Evolutionary conservation across 78 protist species (phyloP).

Genomic region (Dictyostelium capitatum): DNA sequence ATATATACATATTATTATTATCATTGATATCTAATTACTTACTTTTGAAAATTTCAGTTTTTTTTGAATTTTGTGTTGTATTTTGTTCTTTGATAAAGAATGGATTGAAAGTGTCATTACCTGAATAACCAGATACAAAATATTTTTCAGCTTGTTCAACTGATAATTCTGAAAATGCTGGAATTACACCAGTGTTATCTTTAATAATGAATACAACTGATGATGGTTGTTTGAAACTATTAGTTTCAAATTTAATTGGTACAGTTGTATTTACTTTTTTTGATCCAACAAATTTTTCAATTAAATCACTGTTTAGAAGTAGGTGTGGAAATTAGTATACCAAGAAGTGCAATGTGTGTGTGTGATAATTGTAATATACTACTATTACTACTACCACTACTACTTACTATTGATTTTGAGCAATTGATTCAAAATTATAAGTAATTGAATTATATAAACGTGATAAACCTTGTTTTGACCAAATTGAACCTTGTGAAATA

Average conservation of each 20-base stretch:
- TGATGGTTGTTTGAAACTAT: slow-evolving; percentile 42
- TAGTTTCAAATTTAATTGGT: slow-evolving; percentile 32
- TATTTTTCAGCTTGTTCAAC: slow-evolving; percentile 68
- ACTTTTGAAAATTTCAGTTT: slow-evolving; percentile 67
- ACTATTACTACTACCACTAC: too few species aligned
- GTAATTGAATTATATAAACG: slow-evolving; percentile 60
- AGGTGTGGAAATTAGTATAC: background rate
- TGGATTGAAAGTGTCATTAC: slow-evolving; percentile 31
- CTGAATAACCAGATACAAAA: slow-evolving; percentile 52
- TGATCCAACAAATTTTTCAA: slow-evolving; percentile 42
- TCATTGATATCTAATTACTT: background rate
- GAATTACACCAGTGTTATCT: slow-evolving; percentile 41
- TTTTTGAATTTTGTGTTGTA: slow-evolving; percentile 24
- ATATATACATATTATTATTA: background rate
- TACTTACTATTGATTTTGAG: slow-evolving; percentile 38
- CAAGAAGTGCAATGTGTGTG: too few species aligned
- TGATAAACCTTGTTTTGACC: slow-evolving; percentile 40
- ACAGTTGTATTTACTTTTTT: slow-evolving; percentile 23
- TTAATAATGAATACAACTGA: slow-evolving; percentile 56
- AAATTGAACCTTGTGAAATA: slow-evolving; percentile 70
- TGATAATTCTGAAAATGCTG: slow-evolving; percentile 48
- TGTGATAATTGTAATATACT: too few species aligned
- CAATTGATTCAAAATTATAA: slow-evolving; percentile 54
- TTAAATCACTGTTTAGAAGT: slow-evolving; percentile 9
- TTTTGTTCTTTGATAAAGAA: slow-evolving; percentile 39